Evolutionary conservation across 805 yeast genomes (phyloP).

Genomic region (Candida schatavii): DNA sequence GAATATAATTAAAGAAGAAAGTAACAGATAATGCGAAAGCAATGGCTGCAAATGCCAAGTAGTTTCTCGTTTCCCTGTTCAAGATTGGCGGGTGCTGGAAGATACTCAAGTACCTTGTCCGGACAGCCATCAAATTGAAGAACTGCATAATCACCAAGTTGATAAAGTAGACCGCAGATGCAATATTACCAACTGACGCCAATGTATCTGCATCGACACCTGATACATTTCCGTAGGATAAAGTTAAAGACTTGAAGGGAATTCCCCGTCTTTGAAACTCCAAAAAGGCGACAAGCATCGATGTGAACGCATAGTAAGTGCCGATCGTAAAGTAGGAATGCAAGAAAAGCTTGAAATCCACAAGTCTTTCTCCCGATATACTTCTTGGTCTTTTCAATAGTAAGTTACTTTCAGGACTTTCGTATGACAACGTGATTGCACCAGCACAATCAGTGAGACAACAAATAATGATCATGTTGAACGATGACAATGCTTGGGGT

Average conservation of each 20-base stretch:
- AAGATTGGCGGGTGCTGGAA: conserved; percentile 39
- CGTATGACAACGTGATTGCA: conserved; percentile 44
- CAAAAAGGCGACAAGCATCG: conserved; percentile 39
- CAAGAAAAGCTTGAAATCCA: conserved; percentile 33
- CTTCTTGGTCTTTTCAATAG: conserved; percentile 42
- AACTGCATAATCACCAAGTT: conserved; percentile 48
- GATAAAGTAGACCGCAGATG: conserved; percentile 46
- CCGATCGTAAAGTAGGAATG: conserved; percentile 47
- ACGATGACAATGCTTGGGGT: conserved; percentile 48
- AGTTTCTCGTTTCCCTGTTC: conserved; percentile 16
- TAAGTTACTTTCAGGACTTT: conserved; percentile 41
- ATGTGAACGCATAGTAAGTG: conserved; percentile 36
- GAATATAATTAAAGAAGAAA: conserved; percentile 42
- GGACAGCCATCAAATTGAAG: conserved; percentile 42
- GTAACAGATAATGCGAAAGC: conserved; percentile 36
- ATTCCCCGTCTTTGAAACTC: conserved; percentile 35
- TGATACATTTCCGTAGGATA: conserved; percentile 33
- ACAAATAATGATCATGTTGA: conserved; percentile 50
- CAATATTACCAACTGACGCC: conserved; percentile 20
- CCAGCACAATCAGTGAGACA: conserved; percentile 47
- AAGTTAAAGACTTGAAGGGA: conserved; percentile 29
- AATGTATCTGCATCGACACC: conserved; percentile 17
- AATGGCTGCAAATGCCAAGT: conserved; percentile 30
- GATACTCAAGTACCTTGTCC: conserved; percentile 41
- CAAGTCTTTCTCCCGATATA: conserved; percentile 39